Evolutionary conservation across 176 grass and related monocot species (phyloP).

Genomic region (Eragrostis nindensis): DNA sequence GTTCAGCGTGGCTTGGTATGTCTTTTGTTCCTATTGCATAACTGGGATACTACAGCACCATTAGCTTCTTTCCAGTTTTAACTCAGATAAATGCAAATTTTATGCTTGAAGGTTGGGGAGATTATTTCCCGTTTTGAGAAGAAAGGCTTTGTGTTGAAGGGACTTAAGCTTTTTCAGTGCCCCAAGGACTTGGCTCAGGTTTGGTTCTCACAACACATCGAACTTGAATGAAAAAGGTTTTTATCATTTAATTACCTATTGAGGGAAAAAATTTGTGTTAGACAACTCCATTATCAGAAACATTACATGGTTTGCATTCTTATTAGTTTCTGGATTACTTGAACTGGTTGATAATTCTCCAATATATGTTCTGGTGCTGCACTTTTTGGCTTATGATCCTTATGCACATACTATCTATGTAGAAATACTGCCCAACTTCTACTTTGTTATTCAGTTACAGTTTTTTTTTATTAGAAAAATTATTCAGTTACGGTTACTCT

Average conservation of each 20-base stretch:
- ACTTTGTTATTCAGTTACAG: not conserved
- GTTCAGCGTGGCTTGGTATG: conserved; percentile 88
- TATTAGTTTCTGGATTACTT: conserved; percentile 3
- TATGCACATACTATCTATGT: not conserved
- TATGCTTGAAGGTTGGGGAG: conserved; percentile 75
- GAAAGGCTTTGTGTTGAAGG: conserved; percentile 96
- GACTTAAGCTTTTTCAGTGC: conserved; percentile 89
- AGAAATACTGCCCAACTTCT: not conserved
- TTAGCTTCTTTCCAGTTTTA: conserved; percentile 38
- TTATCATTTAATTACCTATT: not conserved
- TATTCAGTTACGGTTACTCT: no score
- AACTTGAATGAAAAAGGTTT: not conserved
- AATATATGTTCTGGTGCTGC: not conserved
- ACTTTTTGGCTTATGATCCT: not conserved
- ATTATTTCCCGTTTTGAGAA: conserved; percentile 97
- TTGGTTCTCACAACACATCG: conserved; percentile 38
- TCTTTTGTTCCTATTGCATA: not conserved
- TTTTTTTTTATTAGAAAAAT: not conserved
- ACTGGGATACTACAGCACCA: not conserved
- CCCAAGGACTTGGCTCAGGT: conserved; percentile 96
- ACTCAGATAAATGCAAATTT: conserved; percentile 7
- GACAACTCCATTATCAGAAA: not conserved
- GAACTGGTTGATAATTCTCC: not conserved
- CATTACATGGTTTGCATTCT: not conserved
- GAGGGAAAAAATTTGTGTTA: not conserved